A percentile compares a stretch with the other conserved stretches of the same genome.
Conservation (phyloP, 1,139 yeast genomes). For the Insectozyma bohioensis region DNA sequence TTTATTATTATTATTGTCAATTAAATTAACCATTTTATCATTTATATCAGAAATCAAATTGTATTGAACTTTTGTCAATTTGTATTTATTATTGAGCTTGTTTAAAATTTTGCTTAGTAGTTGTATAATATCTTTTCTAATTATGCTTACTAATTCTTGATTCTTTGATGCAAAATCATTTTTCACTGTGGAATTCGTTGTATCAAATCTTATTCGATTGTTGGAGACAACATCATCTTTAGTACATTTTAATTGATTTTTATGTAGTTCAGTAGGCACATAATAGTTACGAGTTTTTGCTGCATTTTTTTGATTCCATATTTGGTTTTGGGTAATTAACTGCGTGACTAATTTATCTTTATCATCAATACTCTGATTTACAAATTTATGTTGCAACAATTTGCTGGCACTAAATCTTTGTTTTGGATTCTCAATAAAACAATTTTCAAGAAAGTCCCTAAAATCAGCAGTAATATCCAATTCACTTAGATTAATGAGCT, state of each 20-base stretch:
- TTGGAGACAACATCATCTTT: conserved; percentile 15
- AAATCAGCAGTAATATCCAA: conserved; percentile 25
- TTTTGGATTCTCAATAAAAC: conserved; percentile 63
- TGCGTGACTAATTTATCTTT: conserved; percentile 27
- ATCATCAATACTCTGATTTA: conserved; percentile 22
- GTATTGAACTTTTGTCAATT: conserved; percentile 36
- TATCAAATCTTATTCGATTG: conserved; percentile 17
- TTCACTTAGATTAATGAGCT: conserved; percentile 28
- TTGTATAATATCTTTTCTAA: background rate
- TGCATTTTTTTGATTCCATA: conserved; percentile 44
- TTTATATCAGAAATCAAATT: conserved; percentile 36
- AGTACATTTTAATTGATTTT: conserved; percentile 38
- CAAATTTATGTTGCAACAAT: conserved; percentile 61
- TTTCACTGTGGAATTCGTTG: background rate
- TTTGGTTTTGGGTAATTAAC: conserved; percentile 36
- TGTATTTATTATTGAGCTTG: conserved; percentile 34
- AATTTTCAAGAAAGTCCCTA: conserved; percentile 62
- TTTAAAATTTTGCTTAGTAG: conserved; percentile 18
- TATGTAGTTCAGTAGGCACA: conserved; percentile 38
- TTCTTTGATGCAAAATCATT: too few species aligned
- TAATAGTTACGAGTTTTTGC: conserved; percentile 35
- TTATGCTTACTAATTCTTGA: too few species aligned
- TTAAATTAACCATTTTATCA: conserved; percentile 26
- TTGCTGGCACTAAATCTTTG: conserved; percentile 57
- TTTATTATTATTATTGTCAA: conserved; percentile 24